Percentiles rank a stretch among this genome's conserved stretches.
Evolutionary conservation across 345 rosid species (phyloP).

Genomic region (Arabidopsis suecica): DNA sequence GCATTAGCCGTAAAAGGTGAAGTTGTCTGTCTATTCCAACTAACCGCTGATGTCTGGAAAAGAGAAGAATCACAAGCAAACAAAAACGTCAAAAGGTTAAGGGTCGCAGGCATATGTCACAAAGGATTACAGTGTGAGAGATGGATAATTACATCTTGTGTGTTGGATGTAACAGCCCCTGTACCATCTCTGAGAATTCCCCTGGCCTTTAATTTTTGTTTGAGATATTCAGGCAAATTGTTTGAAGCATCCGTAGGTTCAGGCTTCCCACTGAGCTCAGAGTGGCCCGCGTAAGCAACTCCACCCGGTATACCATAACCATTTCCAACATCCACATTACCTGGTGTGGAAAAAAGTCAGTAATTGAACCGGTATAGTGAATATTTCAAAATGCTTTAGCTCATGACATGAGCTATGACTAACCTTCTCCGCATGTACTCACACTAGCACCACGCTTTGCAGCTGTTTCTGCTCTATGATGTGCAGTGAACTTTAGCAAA

Average conservation of each 20-base stretch:
- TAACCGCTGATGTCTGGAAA: slow-evolving; percentile 53
- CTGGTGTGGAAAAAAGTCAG: slow-evolving; percentile 39
- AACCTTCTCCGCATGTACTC: slow-evolving; percentile 62
- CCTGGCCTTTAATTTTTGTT: slow-evolving; percentile 78
- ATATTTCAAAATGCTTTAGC: neutral
- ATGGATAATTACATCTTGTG: slow-evolving; percentile 54
- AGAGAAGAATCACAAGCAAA: slow-evolving; percentile 27
- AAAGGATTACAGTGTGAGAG: slow-evolving; percentile 7
- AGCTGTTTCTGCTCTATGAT: slow-evolving; percentile 84
- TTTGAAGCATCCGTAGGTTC: slow-evolving; percentile 50
- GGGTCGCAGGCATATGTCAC: neutral
- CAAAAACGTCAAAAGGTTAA: slow-evolving; percentile 1
- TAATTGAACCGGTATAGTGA: neutral
- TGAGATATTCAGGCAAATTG: slow-evolving; percentile 85
- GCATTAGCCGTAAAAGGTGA: slow-evolving; percentile 47
- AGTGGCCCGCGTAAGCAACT: slow-evolving; percentile 62
- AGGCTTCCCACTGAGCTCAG: slow-evolving; percentile 47
- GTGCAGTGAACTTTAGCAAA: slow-evolving; percentile 75
- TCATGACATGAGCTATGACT: neutral
- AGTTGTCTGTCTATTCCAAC: slow-evolving; percentile 49
- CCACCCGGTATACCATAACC: slow-evolving; percentile 99
- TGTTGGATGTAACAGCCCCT: slow-evolving; percentile 44
- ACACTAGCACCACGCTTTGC: slow-evolving; percentile 77
- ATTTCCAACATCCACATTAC: slow-evolving; percentile 88
- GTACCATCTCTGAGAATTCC: slow-evolving; percentile 70